These are phyloP conservation scores for Boletus pseudo-olivaceus DNA, from an alignment of 768 basidiomycete species.

Conservation along the genomic window DNA sequence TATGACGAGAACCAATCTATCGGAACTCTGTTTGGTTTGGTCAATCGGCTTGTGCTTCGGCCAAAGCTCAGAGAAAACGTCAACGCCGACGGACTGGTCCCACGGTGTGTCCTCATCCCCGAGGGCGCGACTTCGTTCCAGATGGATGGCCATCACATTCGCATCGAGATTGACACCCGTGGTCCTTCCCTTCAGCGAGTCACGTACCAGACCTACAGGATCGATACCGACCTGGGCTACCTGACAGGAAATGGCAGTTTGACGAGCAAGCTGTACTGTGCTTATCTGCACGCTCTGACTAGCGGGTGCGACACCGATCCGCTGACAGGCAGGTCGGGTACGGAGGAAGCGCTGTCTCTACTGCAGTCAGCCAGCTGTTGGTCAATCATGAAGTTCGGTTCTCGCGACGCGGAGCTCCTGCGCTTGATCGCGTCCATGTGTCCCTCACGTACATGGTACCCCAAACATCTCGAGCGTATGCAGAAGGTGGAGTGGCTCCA, in stretches of 20 bases:
- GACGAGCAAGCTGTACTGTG: slow-evolving; percentile 32
- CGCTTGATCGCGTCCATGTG: slow-evolving; percentile 32
- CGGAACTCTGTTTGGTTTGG: slow-evolving; percentile 45
- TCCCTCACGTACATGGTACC: slow-evolving; percentile 38
- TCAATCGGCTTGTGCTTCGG: slow-evolving; percentile 39
- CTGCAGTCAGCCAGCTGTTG: slow-evolving; percentile 35
- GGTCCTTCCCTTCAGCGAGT: not conserved
- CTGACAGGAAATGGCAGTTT: slow-evolving; percentile 28
- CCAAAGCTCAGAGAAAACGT: slow-evolving; percentile 5
- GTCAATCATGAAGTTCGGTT: slow-evolving; percentile 38
- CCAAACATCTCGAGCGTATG: slow-evolving; percentile 36
- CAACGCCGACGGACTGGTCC: not conserved
- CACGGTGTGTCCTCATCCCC: slow-evolving; percentile 38
- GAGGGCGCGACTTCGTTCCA: slow-evolving; percentile 25
- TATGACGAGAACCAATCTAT: slow-evolving; percentile 40
- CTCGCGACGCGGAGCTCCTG: slow-evolving; percentile 32
- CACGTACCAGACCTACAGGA: slow-evolving; percentile 27
- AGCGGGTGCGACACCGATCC: slow-evolving; percentile 43
- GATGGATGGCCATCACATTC: slow-evolving; percentile 14
- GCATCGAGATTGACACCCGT: slow-evolving; percentile 8
- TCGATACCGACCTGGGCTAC: slow-evolving; percentile 31
- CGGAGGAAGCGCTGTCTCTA: slow-evolving; percentile 40
- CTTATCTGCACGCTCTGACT: slow-evolving; percentile 45
- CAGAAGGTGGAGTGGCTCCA: slow-evolving; percentile 35
- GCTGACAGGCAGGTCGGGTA: slow-evolving; percentile 41